These are phyloP conservation scores for Mucor irregularis DNA, from an alignment of 371 early-diverging fungal species.

Conservation along the genomic window DNA sequence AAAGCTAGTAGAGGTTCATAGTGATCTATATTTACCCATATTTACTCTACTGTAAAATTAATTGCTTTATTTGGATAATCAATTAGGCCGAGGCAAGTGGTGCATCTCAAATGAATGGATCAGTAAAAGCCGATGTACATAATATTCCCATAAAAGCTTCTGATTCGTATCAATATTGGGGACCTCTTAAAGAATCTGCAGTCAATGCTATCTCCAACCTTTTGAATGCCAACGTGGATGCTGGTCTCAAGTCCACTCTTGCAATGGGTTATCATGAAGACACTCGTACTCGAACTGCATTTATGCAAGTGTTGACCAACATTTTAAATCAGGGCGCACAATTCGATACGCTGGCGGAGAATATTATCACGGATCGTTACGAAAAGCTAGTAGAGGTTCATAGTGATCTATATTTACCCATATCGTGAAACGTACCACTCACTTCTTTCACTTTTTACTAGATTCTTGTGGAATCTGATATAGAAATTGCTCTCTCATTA, in stretches of 20 bases:
- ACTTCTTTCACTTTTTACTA: slow-evolving; percentile 10
- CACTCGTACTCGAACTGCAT: slow-evolving; percentile 79
- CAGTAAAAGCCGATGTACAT: slow-evolving; percentile 45
- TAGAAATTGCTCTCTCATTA: slow-evolving; percentile 74
- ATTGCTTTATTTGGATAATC: no score
- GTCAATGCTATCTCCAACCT: slow-evolving; percentile 85
- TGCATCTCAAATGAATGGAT: background rate
- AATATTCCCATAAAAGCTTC: slow-evolving; percentile 7
- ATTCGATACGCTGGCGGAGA: slow-evolving; percentile 79
- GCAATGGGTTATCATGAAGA: slow-evolving; percentile 93
- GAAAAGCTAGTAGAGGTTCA: slow-evolving; percentile 48
- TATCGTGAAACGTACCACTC: no score
- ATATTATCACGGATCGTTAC: slow-evolving; percentile 66
- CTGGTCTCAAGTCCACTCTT: slow-evolving; percentile 82
- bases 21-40: no score
- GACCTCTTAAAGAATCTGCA: slow-evolving; percentile 75
- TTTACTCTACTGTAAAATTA: background rate
- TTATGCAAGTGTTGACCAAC: slow-evolving; percentile 89
- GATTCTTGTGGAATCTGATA: slow-evolving; percentile 60
- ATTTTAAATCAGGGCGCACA: slow-evolving; percentile 84
- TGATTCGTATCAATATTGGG: slow-evolving; percentile 54
- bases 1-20: slow-evolving; percentile 69
- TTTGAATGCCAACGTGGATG: slow-evolving; percentile 87
- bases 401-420: background rate
- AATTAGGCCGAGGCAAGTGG: slow-evolving; percentile 19